Evolutionary conservation across 1,284 basidiomycete genomes (phyloP).

Genomic region (Sparassis latifolia): DNA sequence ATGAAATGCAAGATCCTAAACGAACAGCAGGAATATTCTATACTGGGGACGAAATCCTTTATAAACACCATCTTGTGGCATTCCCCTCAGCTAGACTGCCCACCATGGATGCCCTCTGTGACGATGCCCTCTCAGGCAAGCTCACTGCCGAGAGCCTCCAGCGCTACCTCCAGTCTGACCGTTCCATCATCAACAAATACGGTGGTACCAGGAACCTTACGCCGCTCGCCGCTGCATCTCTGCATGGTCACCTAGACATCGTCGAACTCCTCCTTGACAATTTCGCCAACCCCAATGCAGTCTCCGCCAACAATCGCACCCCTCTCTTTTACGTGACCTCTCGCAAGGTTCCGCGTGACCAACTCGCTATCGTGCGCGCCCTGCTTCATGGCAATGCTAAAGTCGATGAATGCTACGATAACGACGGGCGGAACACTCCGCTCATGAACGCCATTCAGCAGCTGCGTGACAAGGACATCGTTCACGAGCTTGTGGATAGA

Average conservation of each 20-base stretch:
- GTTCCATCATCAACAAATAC: not conserved
- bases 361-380: slow-evolving; percentile 2
- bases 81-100: no score
- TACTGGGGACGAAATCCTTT: no score
- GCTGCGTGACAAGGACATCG: slow-evolving; percentile 4
- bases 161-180: not conserved
- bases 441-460: slow-evolving; percentile 5
- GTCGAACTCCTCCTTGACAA: slow-evolving; percentile 7
- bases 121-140: not conserved
- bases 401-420: not conserved
- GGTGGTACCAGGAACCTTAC: slow-evolving; percentile 2
- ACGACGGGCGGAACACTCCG: slow-evolving; percentile 3
- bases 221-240: slow-evolving; percentile 5
- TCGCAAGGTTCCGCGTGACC: not conserved
- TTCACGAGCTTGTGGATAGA: slow-evolving; percentile 2
- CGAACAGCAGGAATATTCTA: no score
- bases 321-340: slow-evolving; percentile 3
- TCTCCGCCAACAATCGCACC: slow-evolving; percentile 1
- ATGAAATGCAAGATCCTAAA: no score
- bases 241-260: slow-evolving; percentile 4
- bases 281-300: slow-evolving; percentile 1
- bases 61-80: no score
- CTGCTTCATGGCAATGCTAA: slow-evolving; percentile 2
- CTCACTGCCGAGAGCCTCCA: not conserved
- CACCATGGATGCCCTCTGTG: not conserved